Evolutionary conservation across 345 rosid species (phyloP).

Genomic region (Reutealis trisperma): DNA sequence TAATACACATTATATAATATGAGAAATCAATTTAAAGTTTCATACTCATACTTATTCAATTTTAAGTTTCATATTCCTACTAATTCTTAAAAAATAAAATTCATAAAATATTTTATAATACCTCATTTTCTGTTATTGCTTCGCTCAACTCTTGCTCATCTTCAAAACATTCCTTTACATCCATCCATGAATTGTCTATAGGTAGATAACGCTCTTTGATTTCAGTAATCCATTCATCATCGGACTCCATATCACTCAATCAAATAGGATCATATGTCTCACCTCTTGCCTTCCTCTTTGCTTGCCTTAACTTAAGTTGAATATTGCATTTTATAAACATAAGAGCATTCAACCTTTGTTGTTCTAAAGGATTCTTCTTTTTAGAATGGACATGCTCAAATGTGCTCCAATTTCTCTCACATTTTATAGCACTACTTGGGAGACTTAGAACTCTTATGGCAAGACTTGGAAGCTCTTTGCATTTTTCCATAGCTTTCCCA

Average conservation of each 20-base stretch:
- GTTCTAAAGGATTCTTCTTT: background rate
- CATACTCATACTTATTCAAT: too few relatives aligned
- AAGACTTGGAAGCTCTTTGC: background rate
- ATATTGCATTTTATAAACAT: background rate
- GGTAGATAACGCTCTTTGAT: background rate
- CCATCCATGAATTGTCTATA: background rate
- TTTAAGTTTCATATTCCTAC: too few relatives aligned
- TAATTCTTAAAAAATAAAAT: too few relatives aligned
- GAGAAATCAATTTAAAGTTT: too few relatives aligned
- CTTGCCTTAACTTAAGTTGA: background rate
- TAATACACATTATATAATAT: too few relatives aligned
- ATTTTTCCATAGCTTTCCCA: slow-evolving; percentile 6
- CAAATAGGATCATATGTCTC: slow-evolving; percentile 18
- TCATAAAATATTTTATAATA: background rate
- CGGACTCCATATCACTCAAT: slow-evolving; percentile 12
- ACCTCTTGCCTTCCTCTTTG: background rate
- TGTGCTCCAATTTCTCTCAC: slow-evolving; percentile 10
- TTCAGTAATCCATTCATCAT: slow-evolving; percentile 5
- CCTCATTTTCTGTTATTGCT: background rate
- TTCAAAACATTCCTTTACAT: background rate
- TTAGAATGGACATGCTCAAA: background rate
- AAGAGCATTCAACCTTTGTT: slow-evolving; percentile 4
- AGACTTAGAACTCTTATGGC: slow-evolving; percentile 1
- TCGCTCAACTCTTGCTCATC: background rate
- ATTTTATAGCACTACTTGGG: background rate